Base-by-base conservation (phyloP, 2,329 filamentous ascomycete genomes). In the Stylonectria norvegica region DNA sequence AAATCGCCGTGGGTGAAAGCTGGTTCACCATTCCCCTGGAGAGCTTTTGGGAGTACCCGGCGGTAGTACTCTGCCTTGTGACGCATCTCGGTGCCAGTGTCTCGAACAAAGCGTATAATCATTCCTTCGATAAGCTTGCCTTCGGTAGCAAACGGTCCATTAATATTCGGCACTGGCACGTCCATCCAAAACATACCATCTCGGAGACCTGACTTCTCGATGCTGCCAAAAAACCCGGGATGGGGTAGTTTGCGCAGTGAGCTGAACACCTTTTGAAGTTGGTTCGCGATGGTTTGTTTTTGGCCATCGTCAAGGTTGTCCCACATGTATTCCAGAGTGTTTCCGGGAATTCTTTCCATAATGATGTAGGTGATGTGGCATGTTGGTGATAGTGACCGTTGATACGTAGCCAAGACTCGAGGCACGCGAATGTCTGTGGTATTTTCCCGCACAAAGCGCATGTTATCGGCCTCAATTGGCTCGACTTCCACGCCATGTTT, bases 1-100 rank as follows among this genome's bases (percentile, higher is more conserved):
- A 52, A 22, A 19, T 45, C 47, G 8, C 30, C 37, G 19, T 49
- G 47, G 1, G 49, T 49, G 23, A 49, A 48, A 11, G 46, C 29
- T 3, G 42, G 36, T 16, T 14, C 9, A 9, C 20, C 11, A 25
- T 5, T 32, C 8, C 40, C 40, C 8, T 22, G 16, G 5, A 45
- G 34, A 5, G 28, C 34, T 15, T 11, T 34, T 9, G 38, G 42
- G 14, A 41, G 38, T 10, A 41, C 33, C 5, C 29, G 42, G 20
- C 31, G 25, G 25, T 45, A 39, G 18, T 33, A 38, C 1, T 36
- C 32, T 7, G 18, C 17, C 20, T 39, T 36, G 11, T 38, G 22
- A n/a, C n/a, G 38, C 12, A 20, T 20, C 10, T 5, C 10, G 3
- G 19, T 16, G 20, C 30, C 34, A 11, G 17, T 34, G 10, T 38